Percentiles rank a stretch among this genome's conserved stretches.
Conservation (phyloP, 208 protist genomes). For the Trypanosoma scelopori region DNA sequence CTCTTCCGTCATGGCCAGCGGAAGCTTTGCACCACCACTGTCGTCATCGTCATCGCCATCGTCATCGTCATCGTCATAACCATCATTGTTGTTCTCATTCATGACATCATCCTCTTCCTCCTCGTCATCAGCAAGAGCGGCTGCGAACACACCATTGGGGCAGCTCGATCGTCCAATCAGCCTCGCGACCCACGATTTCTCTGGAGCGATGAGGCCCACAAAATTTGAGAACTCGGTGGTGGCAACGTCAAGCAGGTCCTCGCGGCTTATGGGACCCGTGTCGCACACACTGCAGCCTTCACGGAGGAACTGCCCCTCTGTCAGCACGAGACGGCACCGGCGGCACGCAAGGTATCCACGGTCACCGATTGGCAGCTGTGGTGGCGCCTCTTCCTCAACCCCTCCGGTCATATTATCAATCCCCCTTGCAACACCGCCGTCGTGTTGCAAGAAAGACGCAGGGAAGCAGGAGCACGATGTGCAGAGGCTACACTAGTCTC, state of each 20-base stretch:
- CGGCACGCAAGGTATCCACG: slow-evolving; percentile 77
- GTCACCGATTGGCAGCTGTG: slow-evolving; percentile 76
- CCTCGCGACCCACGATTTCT: slow-evolving; percentile 84
- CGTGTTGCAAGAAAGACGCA: neutral
- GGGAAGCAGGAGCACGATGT: neutral
- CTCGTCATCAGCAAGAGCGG: slow-evolving; percentile 55
- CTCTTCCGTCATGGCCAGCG: slow-evolving; percentile 33
- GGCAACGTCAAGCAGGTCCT: slow-evolving; percentile 66
- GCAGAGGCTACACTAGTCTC: neutral
- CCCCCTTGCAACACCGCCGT: slow-evolving; percentile 10
- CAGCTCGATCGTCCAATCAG: slow-evolving; percentile 60
- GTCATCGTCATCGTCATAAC: slow-evolving; percentile 34
- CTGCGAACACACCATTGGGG: slow-evolving; percentile 79
- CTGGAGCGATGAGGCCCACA: slow-evolving; percentile 78
- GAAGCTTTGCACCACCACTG: neutral
- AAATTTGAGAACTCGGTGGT: slow-evolving; percentile 86
- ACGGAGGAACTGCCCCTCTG: slow-evolving; percentile 69
- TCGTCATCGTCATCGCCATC: slow-evolving; percentile 11
- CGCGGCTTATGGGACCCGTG: slow-evolving; percentile 57
- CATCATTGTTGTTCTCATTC: slow-evolving; percentile 33
- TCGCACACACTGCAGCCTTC: slow-evolving; percentile 73
- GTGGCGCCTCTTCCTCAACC: slow-evolving; percentile 42
- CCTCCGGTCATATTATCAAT: neutral
- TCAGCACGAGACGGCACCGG: slow-evolving; percentile 71
- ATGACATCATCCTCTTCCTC: slow-evolving; percentile 29